Evolutionary conservation across 2,329 filamentous ascomycete species (phyloP).

Genomic region (Fusarium pseudograminearum): DNA sequence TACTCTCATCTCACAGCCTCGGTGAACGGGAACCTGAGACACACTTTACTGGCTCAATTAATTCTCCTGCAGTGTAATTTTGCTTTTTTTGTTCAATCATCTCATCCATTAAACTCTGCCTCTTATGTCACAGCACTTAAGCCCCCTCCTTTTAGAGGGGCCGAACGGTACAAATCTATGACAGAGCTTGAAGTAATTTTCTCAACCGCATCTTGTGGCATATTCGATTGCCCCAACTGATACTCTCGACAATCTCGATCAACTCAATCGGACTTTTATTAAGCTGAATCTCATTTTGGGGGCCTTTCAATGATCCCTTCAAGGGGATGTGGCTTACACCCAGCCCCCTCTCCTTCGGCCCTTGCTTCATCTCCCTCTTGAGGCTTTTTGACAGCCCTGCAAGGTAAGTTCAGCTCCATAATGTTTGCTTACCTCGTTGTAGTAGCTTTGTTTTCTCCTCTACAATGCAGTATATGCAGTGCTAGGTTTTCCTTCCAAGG

Average conservation of each 20-base stretch:
- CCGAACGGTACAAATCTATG: slow-evolving; percentile 20
- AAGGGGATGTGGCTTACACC: slow-evolving; percentile 20
- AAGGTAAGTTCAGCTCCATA: slow-evolving; percentile 12
- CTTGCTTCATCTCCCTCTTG: slow-evolving; percentile 9
- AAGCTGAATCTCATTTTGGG: neutral
- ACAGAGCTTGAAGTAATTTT: slow-evolving; percentile 25
- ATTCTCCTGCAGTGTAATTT: neutral
- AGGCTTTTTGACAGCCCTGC: slow-evolving; percentile 20
- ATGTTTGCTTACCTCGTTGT: slow-evolving; percentile 1
- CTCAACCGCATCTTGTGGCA: slow-evolving; percentile 25
- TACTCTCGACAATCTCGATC: neutral
- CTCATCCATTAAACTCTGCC: slow-evolving; percentile 2
- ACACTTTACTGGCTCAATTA: slow-evolving; percentile 1
- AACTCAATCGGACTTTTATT: slow-evolving; percentile 9
- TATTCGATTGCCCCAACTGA: slow-evolving; percentile 10
- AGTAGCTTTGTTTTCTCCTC: slow-evolving; percentile 5
- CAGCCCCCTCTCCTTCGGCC: slow-evolving; percentile 22
- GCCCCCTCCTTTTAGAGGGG: neutral
- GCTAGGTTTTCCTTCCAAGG: neutral
- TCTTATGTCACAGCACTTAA: slow-evolving; percentile 24
- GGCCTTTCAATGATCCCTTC: slow-evolving; percentile 1
- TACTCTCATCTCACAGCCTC: neutral
- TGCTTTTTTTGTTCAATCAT: slow-evolving; percentile 17
- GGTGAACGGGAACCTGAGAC: slow-evolving; percentile 2
- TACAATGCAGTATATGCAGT: neutral